Base-by-base conservation (phyloP, 768 basidiomycete species). In the Sutorius australiensis region DNA sequence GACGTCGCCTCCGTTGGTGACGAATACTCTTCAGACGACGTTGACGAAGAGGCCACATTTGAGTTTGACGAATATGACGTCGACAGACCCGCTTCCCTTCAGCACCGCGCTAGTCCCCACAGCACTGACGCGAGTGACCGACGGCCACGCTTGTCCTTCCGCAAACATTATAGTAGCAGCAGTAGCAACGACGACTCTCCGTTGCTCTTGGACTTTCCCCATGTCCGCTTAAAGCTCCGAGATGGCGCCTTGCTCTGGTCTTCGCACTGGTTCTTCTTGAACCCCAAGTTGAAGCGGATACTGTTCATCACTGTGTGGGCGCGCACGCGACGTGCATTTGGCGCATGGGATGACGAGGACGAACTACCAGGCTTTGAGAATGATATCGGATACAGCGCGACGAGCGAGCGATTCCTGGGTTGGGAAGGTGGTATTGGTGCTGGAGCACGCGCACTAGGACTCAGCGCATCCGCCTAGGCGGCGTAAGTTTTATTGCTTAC, bases 241-340 rank as follows among this genome's bases (percentile, higher is more conserved):
- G 79, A 82, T 17, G 91, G 92, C 16, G 87, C 92, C 5, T 73
- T 98, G 52, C 77, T 98, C 7, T 98, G 95, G 95, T 94, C 91
- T 32, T 92, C 91, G 11, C 92, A 95, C 68, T 95, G 92, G 87
- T 98, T 98, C 77, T 95, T 98, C 75, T 76, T 92, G 63, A 95
- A 94, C 77, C 81, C 87, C 63, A 95, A 92, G 75, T 74, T 85
- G 72, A 97, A 95, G 75, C 84, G 95, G 19, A 83, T 98, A 62
- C 72, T 98, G 50, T 98, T 95, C 73, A 80, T 97, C 53, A 88
- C 92, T 2, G 84, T 92, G 19, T 97, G 93, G 92, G 92, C 94
- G 7, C 81, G 87, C 40, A 86, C 86, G 31, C 80, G 79, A 61
- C 80, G 81, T 45, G 74, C 81, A 17, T 73, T 75, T 16, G 72